phyloP scores from a whole-genome alignment of 345 rosid genomes.

The Trapa incisa region DNA sequence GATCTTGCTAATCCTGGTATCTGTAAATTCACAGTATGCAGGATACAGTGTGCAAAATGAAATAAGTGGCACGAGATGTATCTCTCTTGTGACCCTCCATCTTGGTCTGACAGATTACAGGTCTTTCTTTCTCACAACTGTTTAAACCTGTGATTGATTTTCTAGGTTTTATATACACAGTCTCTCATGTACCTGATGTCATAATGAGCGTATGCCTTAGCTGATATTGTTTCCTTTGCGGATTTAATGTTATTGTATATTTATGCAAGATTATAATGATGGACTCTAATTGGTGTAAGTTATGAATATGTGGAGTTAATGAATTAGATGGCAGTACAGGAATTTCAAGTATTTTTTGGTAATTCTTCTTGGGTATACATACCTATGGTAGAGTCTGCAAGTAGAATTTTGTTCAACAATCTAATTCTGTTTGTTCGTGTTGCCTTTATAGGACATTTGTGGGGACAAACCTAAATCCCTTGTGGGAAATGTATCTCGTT shows the following conservation, averaged over 20 bases:
- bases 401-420: not conserved
- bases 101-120: constrained; percentile 89
- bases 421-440: not conserved
- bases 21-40: constrained; percentile 49
- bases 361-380: not conserved
- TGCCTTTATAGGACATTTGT: constrained; percentile 57
- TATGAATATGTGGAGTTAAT: not conserved
- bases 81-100: constrained; percentile 37
- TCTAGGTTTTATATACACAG: not conserved
- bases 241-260: not conserved
- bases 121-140: constrained; percentile 20
- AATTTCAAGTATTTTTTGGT: not conserved
- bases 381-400: not conserved
- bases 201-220: not conserved
- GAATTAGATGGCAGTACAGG: not conserved
- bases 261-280: not conserved
- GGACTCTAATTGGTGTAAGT: not conserved
- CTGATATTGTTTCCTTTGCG: not conserved
- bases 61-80: constrained; percentile 22
- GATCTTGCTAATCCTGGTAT: not conserved
- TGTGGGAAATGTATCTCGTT: constrained; percentile 68
- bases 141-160: not conserved
- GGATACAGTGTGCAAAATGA: constrained; percentile 29
- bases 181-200: not conserved
- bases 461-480: constrained; percentile 77